These are phyloP conservation scores for Cladorrhinum sp. DNA, from an alignment of 2,329 filamentous ascomycete genomes.

Conservation along the genomic window DNA sequence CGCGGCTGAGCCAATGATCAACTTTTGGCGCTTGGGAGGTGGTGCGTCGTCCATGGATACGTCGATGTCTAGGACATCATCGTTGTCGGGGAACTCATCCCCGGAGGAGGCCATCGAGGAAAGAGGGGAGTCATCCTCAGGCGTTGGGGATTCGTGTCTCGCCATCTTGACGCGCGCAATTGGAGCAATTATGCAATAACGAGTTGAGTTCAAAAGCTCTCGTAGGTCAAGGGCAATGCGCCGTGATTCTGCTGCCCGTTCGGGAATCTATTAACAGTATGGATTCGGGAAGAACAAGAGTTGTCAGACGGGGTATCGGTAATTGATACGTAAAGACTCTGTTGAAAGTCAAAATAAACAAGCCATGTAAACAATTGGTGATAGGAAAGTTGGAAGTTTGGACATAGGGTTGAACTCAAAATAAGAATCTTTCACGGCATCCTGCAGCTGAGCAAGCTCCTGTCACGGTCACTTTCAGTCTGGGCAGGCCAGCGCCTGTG, in stretches of 20 bases:
- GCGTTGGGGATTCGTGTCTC: slow-evolving; percentile 32
- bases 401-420: not conserved
- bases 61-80: slow-evolving; percentile 37
- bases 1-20: slow-evolving; percentile 40
- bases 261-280: not conserved
- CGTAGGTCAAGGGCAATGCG: not conserved
- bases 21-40: slow-evolving; percentile 48
- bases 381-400: not conserved
- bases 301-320: too few species aligned
- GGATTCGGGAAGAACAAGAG: too few species aligned
- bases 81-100: slow-evolving; percentile 47
- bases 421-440: not conserved
- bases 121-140: slow-evolving; percentile 50
- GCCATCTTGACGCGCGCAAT: slow-evolving; percentile 17
- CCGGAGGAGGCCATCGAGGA: slow-evolving; percentile 48
- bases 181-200: not conserved
- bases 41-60: slow-evolving; percentile 43
- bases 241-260: not conserved
- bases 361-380: too few species aligned
- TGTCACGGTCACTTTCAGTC: not conserved
- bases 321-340: too few species aligned
- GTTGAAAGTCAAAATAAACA: too few species aligned
- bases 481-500: not conserved
- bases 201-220: not conserved
- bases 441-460: not conserved